Base-by-base conservation (phyloP, 2,329 filamentous ascomycete genomes). In the Colletotrichum lentis region DNA sequence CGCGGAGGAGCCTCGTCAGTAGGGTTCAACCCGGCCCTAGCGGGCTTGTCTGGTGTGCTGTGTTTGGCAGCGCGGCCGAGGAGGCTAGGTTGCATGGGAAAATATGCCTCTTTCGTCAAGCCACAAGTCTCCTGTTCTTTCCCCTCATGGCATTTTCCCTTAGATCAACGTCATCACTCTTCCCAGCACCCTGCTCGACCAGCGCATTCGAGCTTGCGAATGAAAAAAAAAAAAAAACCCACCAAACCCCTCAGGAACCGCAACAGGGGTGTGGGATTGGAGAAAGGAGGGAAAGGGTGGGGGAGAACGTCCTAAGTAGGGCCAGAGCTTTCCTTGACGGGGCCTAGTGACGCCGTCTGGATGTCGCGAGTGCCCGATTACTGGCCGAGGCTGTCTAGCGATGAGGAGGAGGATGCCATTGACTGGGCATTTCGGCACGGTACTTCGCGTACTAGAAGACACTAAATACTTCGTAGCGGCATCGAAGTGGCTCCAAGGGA, bases 1-100 rank as follows among this genome's bases (percentile, higher is more conserved):
- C 27, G 53, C 46, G 39, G 55, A 68, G 62, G 43, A 46, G 44
- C 35, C 56, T 55, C 62, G 66, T 65, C 62, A 65, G 66, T 64
- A 62, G 54, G 61, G 41, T 60, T 55, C 27, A 46, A 35, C 7
- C 8, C 31, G 8, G 46, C 44, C 44, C 52, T 49, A 56, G 53
- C 39, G 53, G 27, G 27, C 20, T 31, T 53, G 50, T 35, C n/a
- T 8, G 46, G 31, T 18, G 31, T 41, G 31, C 14, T 41, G 12
- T 41, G 39, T 18, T 18, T 18, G 27, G 55, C 46, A 46, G 20
- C 20, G 27, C 31, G 20, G 35, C 16, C 22, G 46, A 35, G 31
- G 44, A 22, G 20, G 56, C 50, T 31, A 11, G 20, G 56, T 50
- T 31, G 10, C 20, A 20, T 35, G 35, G 20, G 39, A 50, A 50